Conservation (phyloP, 306 rosid genomes). For the Ziziphus jujuba region DNA sequence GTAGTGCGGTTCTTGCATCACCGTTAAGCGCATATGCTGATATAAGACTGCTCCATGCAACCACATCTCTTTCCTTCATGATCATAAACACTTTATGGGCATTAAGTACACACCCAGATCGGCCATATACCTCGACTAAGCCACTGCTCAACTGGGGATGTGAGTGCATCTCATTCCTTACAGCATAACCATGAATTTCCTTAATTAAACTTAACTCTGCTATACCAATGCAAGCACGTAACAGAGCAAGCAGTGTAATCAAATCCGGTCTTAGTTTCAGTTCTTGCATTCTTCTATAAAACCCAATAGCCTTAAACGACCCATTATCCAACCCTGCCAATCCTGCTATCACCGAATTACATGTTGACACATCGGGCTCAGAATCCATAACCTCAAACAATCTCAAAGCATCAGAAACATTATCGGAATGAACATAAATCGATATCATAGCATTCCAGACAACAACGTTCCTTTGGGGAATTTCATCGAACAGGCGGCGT, state of each 20-base stretch:
- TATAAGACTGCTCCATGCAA: slow-evolving; percentile 75
- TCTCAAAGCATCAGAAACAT: slow-evolving; percentile 35
- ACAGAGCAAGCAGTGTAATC: slow-evolving; percentile 65
- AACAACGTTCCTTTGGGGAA: slow-evolving; percentile 48
- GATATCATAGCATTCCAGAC: slow-evolving; percentile 74
- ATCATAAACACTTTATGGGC: slow-evolving; percentile 37
- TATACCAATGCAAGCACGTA: slow-evolving; percentile 53
- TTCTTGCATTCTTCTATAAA: slow-evolving; percentile 47
- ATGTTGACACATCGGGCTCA: slow-evolving; percentile 51
- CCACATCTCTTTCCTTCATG: slow-evolving; percentile 59
- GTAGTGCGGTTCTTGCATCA: slow-evolving; percentile 58
- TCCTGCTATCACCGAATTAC: slow-evolving; percentile 59
- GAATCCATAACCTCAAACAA: slow-evolving; percentile 54
- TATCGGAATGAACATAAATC: slow-evolving; percentile 33
- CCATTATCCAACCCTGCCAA: slow-evolving; percentile 36
- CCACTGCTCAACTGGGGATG: slow-evolving; percentile 64
- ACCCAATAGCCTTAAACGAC: slow-evolving; percentile 40
- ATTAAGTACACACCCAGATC: slow-evolving; percentile 55
- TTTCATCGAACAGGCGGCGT: slow-evolving; percentile 68
- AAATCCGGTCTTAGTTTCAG: slow-evolving; percentile 42
- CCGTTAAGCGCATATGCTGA: slow-evolving; percentile 76
- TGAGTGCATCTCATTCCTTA: slow-evolving; percentile 41
- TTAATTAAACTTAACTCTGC: slow-evolving; percentile 57
- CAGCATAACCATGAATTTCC: slow-evolving; percentile 67
- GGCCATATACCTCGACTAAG: slow-evolving; percentile 72